Percentiles rank a stretch among this genome's conserved stretches.
These are phyloP conservation scores for Mycosphaerella arachidis DNA, from an alignment of 2,329 filamentous ascomycete species.

Conservation along the genomic window DNA sequence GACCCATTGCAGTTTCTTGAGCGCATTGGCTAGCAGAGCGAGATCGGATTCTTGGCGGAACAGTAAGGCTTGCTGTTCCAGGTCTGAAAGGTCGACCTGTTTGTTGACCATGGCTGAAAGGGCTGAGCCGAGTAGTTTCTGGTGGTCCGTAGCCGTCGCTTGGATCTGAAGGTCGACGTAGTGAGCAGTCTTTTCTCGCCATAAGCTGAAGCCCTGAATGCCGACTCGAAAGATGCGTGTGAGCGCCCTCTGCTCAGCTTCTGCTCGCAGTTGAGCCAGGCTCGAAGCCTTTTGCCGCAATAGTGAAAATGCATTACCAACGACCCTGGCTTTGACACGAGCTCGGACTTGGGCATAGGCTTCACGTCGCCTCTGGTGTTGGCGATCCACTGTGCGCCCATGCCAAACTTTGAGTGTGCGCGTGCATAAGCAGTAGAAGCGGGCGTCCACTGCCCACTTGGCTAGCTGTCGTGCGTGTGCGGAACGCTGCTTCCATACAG, in stretches of 20 bases:
- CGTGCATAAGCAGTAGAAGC: conserved; percentile 53
- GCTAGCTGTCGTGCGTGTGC: conserved; percentile 47
- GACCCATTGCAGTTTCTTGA: conserved; percentile 56
- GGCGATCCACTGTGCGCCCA: conserved; percentile 45
- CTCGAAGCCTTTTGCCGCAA: conserved; percentile 37
- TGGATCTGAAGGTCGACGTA: conserved; percentile 27
- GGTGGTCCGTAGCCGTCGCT: conserved; percentile 28
- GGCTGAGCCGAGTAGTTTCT: conserved; percentile 32
- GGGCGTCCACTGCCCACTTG: conserved; percentile 51
- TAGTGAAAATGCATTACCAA: conserved; percentile 37
- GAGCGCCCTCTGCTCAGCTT: conserved; percentile 37
- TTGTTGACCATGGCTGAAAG: conserved; percentile 31
- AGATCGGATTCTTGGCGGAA: conserved; percentile 47
- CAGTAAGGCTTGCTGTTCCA: conserved; percentile 42
- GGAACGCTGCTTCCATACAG: conserved; percentile 34
- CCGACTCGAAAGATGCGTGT: conserved; percentile 33
- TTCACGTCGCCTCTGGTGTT: conserved; percentile 51
- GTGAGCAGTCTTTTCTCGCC: conserved; percentile 31
- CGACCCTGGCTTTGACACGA: conserved; percentile 52
- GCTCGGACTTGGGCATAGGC: conserved; percentile 53
- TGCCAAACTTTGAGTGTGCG: conserved; percentile 50
- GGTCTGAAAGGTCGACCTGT: conserved; percentile 21
- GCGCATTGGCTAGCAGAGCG: conserved; percentile 42
- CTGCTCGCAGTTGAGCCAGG: conserved; percentile 36
- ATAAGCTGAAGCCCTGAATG: conserved; percentile 32